phyloP scores from a whole-genome alignment of 1,139 yeast species.

The Scheffersomyces parashehatae region DNA sequence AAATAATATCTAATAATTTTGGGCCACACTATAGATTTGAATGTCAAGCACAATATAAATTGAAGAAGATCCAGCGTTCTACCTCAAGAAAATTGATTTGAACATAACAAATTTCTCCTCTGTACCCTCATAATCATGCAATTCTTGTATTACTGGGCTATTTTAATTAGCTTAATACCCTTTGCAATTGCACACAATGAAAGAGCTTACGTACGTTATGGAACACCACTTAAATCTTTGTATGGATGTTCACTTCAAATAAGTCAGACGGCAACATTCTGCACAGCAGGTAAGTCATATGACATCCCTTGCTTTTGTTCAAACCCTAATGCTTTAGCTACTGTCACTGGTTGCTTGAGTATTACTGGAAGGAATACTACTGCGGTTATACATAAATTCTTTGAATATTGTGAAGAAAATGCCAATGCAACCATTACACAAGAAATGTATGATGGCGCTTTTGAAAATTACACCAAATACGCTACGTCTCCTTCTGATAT shows the following conservation, averaged over 20 bases:
- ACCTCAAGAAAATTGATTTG: not conserved
- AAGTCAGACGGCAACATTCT: slow-evolving; percentile 13
- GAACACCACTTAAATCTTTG: slow-evolving; percentile 3
- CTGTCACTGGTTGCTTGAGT: slow-evolving; percentile 14
- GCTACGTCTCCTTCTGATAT: slow-evolving; percentile 23
- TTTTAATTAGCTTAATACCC: too few species aligned
- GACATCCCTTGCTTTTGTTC: slow-evolving; percentile 11
- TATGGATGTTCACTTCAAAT: slow-evolving; percentile 22
- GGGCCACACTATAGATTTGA: not conserved
- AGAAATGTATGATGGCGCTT: slow-evolving; percentile 18
- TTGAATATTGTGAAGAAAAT: slow-evolving; percentile 10
- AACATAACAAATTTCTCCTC: slow-evolving; percentile 1
- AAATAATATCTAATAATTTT: too few species aligned
- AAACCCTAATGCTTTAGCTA: slow-evolving; percentile 13
- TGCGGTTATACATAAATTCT: not conserved
- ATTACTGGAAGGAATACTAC: slow-evolving; percentile 2
- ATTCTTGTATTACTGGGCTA: too few species aligned
- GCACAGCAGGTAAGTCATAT: slow-evolving; percentile 6
- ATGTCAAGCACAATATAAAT: not conserved
- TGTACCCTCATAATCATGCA: slow-evolving; percentile 4
- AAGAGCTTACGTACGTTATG: slow-evolving; percentile 11
- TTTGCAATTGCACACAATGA: slow-evolving; percentile 1
- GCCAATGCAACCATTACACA: slow-evolving; percentile 14
- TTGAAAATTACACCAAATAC: slow-evolving; percentile 13
- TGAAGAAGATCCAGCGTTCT: slow-evolving; percentile 4